Conservation (phyloP, 441 rosid genomes). For the California macrophylla region DNA sequence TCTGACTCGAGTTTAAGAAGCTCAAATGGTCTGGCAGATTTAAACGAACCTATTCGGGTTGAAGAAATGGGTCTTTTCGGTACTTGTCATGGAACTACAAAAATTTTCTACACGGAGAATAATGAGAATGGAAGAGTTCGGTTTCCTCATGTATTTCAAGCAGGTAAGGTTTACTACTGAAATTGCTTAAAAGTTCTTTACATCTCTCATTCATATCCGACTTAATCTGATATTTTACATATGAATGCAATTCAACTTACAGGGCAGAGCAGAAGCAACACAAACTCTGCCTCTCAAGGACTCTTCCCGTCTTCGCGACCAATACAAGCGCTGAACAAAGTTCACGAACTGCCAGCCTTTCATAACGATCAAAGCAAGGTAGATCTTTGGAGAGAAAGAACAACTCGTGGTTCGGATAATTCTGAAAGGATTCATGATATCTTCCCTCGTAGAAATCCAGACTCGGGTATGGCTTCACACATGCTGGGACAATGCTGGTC, state of each 20-base stretch:
- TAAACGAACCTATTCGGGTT: slow-evolving; percentile 62
- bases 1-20: slow-evolving; percentile 36
- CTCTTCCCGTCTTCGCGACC: slow-evolving; percentile 38
- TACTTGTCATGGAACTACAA: slow-evolving; percentile 29
- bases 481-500: slow-evolving; percentile 39
- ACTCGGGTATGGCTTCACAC: slow-evolving; percentile 39
- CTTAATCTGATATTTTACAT: slow-evolving; percentile 19
- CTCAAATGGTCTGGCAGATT: slow-evolving; percentile 57
- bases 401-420: slow-evolving; percentile 31
- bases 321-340: slow-evolving; percentile 31
- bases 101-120: slow-evolving; percentile 24
- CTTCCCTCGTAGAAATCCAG: slow-evolving; percentile 33
- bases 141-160: slow-evolving; percentile 34
- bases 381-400: slow-evolving; percentile 41
- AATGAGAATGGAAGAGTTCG: slow-evolving; percentile 33
- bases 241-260: slow-evolving; percentile 23
- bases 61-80: slow-evolving; percentile 47
- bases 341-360: slow-evolving; percentile 30
- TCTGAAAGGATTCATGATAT: slow-evolving; percentile 37
- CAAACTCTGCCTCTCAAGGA: slow-evolving; percentile 32
- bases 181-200: background rate
- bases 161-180: slow-evolving; percentile 37
- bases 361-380: slow-evolving; percentile 41
- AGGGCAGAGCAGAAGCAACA: slow-evolving; percentile 40
- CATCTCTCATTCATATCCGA: background rate